These are phyloP conservation scores for Incumbomyces lentus DNA, from an alignment of 2,329 filamentous ascomycete genomes.

Conservation along the genomic window DNA sequence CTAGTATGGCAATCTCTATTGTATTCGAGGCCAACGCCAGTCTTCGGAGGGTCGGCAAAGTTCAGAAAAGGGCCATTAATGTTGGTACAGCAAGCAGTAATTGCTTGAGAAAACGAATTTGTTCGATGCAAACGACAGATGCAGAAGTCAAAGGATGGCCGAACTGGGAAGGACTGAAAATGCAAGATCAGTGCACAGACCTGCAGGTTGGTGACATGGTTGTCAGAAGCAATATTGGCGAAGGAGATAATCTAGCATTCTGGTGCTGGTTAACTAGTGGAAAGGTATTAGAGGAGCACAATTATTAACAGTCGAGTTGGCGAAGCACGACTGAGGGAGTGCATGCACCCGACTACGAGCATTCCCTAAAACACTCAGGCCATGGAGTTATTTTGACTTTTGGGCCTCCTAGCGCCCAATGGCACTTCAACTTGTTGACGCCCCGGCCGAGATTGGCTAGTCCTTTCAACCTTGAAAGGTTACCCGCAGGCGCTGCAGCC, in stretches of 20 bases:
- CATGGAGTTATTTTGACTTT: background rate
- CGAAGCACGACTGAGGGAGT: too few species aligned
- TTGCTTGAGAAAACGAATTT: background rate
- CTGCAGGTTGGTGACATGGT: background rate
- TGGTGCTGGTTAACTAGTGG: too few species aligned
- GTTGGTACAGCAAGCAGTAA: background rate
- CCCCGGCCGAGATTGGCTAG: too few species aligned
- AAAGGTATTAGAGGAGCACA: too few species aligned
- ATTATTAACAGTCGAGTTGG: too few species aligned
- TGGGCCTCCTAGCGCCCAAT: too few species aligned
- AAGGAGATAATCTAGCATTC: background rate
- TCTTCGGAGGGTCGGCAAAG: too few species aligned
- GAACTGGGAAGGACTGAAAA: slow-evolving; percentile 1
- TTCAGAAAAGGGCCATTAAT: background rate
- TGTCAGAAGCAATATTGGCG: background rate
- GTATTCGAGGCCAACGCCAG: too few species aligned
- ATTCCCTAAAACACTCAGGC: background rate
- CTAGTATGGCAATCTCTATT: too few species aligned
- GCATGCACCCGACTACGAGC: background rate
- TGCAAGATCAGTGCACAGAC: background rate
- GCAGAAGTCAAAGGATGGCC: background rate
- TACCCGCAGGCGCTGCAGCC: too few species aligned
- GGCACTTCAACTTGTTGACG: too few species aligned
- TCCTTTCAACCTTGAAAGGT: too few species aligned
- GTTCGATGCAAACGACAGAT: slow-evolving; percentile 5